These are phyloP conservation scores for Apophysomyces trapeziformis DNA, from an alignment of 371 early-diverging fungal genomes.

Conservation along the genomic window DNA sequence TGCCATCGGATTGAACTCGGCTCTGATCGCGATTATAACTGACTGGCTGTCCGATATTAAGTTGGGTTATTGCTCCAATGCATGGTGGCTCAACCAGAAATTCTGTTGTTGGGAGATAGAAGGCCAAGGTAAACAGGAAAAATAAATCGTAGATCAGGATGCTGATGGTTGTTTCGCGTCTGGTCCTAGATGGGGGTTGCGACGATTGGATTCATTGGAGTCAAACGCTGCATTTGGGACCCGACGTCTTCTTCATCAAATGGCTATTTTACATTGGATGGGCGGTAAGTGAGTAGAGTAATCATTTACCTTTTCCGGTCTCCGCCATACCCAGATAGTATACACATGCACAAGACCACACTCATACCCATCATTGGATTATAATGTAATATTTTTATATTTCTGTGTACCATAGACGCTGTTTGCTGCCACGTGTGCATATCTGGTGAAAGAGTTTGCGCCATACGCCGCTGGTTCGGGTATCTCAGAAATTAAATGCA, in stretches of 20 bases:
- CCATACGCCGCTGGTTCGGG: slow-evolving; percentile 95
- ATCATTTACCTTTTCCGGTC: too few species aligned
- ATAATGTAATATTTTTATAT: too few species aligned
- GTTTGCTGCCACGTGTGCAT: slow-evolving; percentile 63
- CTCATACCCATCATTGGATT: too few species aligned
- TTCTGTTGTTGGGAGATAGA: slow-evolving; percentile 94
- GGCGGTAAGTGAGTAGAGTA: slow-evolving; percentile 53
- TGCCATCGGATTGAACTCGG: slow-evolving; percentile 83
- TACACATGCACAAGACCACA: too few species aligned
- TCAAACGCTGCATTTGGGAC: slow-evolving; percentile 43
- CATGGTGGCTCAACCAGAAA: slow-evolving; percentile 93
- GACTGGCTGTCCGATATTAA: slow-evolving; percentile 88
- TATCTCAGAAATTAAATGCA: slow-evolving; percentile 95
- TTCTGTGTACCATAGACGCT: slow-evolving; percentile 42
- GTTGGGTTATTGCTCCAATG: slow-evolving; percentile 84
- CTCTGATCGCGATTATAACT: slow-evolving; percentile 85
- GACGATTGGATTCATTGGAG: slow-evolving; percentile 64
- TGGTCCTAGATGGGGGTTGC: slow-evolving; percentile 42
- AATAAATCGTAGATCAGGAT: too few species aligned
- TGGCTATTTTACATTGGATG: slow-evolving; percentile 63
- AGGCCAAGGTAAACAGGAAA: slow-evolving; percentile 42
- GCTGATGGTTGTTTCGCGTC: neutral
- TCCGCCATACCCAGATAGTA: too few species aligned
- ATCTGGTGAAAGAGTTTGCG: slow-evolving; percentile 71
- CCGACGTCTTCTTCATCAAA: slow-evolving; percentile 51